Evolutionary conservation across 257 asterid genomes (phyloP).

Genomic region (Nicotiana obtusifolia): DNA sequence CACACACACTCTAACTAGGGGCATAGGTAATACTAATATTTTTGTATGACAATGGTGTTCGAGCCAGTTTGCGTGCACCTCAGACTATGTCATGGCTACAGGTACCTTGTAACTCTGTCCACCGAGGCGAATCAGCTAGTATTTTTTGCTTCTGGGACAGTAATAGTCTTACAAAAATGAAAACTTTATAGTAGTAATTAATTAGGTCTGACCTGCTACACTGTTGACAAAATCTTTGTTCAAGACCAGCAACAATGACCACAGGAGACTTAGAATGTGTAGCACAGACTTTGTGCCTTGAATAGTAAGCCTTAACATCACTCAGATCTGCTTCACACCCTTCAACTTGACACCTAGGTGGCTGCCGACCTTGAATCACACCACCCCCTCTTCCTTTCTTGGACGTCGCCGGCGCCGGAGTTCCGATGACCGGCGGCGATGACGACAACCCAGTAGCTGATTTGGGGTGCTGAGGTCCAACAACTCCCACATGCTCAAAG

Average conservation of each 20-base stretch:
- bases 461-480: slow-evolving; percentile 25
- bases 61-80: too few species aligned
- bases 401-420: slow-evolving; percentile 42
- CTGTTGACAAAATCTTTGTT: slow-evolving; percentile 98
- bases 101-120: too few species aligned
- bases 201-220: slow-evolving; percentile 60
- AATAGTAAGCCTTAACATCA: slow-evolving; percentile 86
- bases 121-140: too few species aligned
- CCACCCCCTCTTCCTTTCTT: slow-evolving; percentile 60
- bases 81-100: too few species aligned
- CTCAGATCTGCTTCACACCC: slow-evolving; percentile 90
- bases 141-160: too few species aligned
- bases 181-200: too few species aligned
- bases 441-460: slow-evolving; percentile 10
- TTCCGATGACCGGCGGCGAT: slow-evolving; percentile 10
- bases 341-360: slow-evolving; percentile 85
- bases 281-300: slow-evolving; percentile 85
- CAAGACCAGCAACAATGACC: slow-evolving; percentile 75
- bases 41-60: too few species aligned
- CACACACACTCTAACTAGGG: too few species aligned
- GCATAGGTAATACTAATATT: too few species aligned
- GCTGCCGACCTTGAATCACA: slow-evolving; percentile 45
- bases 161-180: too few species aligned
- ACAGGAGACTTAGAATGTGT: slow-evolving; percentile 73
- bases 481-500: slow-evolving; percentile 66